Percentiles rank a stretch among this genome's conserved stretches.
These are phyloP conservation scores for Saturnispora diversa DNA, from an alignment of 805 yeast genomes.

Conservation along the genomic window DNA sequence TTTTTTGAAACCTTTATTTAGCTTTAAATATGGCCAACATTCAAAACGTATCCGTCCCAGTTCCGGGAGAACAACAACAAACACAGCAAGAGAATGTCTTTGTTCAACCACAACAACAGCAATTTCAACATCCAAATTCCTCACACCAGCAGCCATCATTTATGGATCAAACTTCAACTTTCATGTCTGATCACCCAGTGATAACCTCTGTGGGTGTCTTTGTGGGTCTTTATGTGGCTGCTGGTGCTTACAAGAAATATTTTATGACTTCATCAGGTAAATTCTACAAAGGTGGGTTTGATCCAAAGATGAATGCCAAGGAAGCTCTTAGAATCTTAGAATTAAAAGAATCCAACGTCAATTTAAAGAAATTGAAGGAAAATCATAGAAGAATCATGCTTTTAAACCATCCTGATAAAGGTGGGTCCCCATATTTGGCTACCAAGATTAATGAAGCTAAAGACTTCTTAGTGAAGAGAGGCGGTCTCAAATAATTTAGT, in stretches of 20 bases:
- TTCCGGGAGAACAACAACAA: not conserved
- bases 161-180: constrained; percentile 42
- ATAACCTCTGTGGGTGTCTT: constrained; percentile 63
- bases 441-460: constrained; percentile 90
- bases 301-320: constrained; percentile 77
- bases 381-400: constrained; percentile 80
- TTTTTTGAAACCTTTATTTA: not conserved
- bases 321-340: constrained; percentile 85
- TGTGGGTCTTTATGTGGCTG: constrained; percentile 52
- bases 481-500: constrained; percentile 31
- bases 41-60: not conserved
- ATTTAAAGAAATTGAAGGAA: constrained; percentile 60
- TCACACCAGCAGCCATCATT: constrained; percentile 1
- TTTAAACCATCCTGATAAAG: constrained; percentile 89
- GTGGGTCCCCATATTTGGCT: constrained; percentile 85
- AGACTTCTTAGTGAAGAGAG: constrained; percentile 65
- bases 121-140: not conserved
- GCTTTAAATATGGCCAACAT: not conserved
- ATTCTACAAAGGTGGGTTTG: constrained; percentile 83
- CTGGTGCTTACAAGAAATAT: constrained; percentile 57
- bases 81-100: not conserved
- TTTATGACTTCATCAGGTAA: constrained; percentile 62
- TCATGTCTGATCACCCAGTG: constrained; percentile 71
- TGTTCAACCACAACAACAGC: constrained; percentile 1
- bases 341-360: constrained; percentile 56